Evolutionary conservation across 371 early-diverging fungal genomes (phyloP).

Genomic region (Mortierella sp.): DNA sequence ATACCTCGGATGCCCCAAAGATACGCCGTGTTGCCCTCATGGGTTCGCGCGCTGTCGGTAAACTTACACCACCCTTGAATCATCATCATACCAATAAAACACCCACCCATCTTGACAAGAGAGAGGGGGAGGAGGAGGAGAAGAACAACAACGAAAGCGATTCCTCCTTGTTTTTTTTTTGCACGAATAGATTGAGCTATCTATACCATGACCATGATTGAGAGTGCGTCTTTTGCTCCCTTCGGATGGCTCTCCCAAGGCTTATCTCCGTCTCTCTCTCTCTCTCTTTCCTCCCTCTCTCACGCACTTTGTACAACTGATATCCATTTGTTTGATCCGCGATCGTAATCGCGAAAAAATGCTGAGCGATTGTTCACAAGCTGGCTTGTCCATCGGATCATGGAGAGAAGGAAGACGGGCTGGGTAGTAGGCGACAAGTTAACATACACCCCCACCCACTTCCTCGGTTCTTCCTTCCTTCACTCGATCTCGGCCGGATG

Average conservation of each 20-base stretch:
- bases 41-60: constrained; percentile 90
- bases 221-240: neutral
- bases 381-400: neutral
- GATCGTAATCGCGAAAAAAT: constrained; percentile 1
- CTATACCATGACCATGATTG: neutral
- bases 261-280: neutral
- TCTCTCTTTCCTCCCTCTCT: neutral
- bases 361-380: neutral
- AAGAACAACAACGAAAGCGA: neutral
- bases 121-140: neutral
- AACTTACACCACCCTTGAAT: constrained; percentile 28
- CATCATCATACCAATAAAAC: neutral
- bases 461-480: neutral
- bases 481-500: neutral
- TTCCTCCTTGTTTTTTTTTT: neutral
- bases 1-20: constrained; percentile 57
- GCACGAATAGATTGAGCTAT: neutral
- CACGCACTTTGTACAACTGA: neutral
- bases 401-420: neutral
- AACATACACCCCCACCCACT: neutral
- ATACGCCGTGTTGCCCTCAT: constrained; percentile 82
- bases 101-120: neutral
- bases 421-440: neutral
- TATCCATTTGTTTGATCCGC: neutral
- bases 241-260: neutral